A percentile compares a stretch with the other conserved stretches of the same genome.
These are phyloP conservation scores for Emergomyces pasteurianus DNA, from an alignment of 2,329 filamentous ascomycete species.

Conservation along the genomic window DNA sequence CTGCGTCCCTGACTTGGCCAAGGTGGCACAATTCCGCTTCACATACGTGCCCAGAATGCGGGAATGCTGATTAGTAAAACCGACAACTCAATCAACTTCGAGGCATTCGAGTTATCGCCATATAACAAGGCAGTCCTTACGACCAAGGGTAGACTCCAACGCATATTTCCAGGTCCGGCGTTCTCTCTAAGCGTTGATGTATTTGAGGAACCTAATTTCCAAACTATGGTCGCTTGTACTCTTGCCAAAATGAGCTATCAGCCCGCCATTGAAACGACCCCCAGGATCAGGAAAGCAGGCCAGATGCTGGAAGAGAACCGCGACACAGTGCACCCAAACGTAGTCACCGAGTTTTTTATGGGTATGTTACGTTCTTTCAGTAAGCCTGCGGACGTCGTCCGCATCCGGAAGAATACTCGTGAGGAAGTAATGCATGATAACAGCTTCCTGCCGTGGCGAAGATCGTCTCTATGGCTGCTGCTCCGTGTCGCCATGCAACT, in stretches of 20 bases:
- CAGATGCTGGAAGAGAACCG: slow-evolving; percentile 30
- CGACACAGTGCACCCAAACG: slow-evolving; percentile 38
- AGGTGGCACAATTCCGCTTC: slow-evolving; percentile 25
- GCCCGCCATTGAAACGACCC: slow-evolving; percentile 21
- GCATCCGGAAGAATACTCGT: slow-evolving; percentile 16
- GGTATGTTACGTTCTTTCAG: slow-evolving; percentile 34
- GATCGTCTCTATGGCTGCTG: slow-evolving; percentile 45
- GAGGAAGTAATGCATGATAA: slow-evolving; percentile 41
- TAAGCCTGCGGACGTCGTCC: slow-evolving; percentile 12
- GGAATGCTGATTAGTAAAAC: slow-evolving; percentile 30
- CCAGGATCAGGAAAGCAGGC: slow-evolving; percentile 29
- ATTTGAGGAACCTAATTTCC: slow-evolving; percentile 17
- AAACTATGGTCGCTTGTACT: slow-evolving; percentile 18
- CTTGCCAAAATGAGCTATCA: slow-evolving; percentile 29
- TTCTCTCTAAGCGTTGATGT: slow-evolving; percentile 18
- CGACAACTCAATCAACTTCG: slow-evolving; percentile 15
- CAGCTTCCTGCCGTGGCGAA: slow-evolving; percentile 34
- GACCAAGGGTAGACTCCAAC: slow-evolving; percentile 28
- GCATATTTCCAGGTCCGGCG: slow-evolving; percentile 35
- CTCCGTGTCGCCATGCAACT: slow-evolving; percentile 41
- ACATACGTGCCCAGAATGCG: slow-evolving; percentile 38
- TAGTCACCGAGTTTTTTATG: slow-evolving; percentile 43
- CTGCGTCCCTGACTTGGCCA: background rate
- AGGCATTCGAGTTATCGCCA: slow-evolving; percentile 39
- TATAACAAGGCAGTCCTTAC: slow-evolving; percentile 26